These are phyloP conservation scores for Aspergillus hancockii DNA, from an alignment of 495 filamentous ascomycete species.

Conservation along the genomic window DNA sequence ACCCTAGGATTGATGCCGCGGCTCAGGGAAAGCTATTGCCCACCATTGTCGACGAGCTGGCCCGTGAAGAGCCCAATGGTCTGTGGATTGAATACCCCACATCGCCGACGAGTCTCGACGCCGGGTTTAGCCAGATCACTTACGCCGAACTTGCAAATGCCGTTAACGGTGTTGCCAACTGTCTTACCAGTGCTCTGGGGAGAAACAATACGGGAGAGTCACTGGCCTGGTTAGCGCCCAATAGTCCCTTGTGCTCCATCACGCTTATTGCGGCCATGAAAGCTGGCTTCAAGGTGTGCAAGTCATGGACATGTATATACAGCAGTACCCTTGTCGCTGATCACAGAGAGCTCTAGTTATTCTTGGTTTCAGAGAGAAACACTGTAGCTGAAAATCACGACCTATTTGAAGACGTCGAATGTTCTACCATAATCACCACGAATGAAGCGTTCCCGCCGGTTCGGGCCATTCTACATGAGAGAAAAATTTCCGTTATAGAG, in stretches of 20 bases:
- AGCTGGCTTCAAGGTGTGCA: slow-evolving; percentile 12
- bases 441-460: slow-evolving; percentile 6
- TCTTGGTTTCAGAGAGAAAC: slow-evolving; percentile 14
- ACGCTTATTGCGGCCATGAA: slow-evolving; percentile 14
- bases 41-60: slow-evolving; percentile 20
- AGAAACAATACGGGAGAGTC: slow-evolving; percentile 10
- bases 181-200: slow-evolving; percentile 3
- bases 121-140: slow-evolving; percentile 19
- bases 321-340: slow-evolving; percentile 1
- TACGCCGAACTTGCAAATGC: slow-evolving; percentile 25
- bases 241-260: slow-evolving; percentile 13
- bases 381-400: slow-evolving; percentile 12
- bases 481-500: slow-evolving; percentile 7
- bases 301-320: neutral
- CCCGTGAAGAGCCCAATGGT: slow-evolving; percentile 2
- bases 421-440: slow-evolving; percentile 14
- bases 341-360: slow-evolving; percentile 7
- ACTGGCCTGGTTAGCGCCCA: slow-evolving; percentile 15
- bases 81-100: slow-evolving; percentile 14
- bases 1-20: neutral
- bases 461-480: neutral
- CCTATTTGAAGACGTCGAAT: slow-evolving; percentile 12
- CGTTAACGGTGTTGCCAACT: slow-evolving; percentile 7
- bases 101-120: slow-evolving; percentile 22
- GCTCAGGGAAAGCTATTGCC: slow-evolving; percentile 12